phyloP scores from a whole-genome alignment of 495 filamentous ascomycete genomes.

The Talaromyces borbonicus region DNA sequence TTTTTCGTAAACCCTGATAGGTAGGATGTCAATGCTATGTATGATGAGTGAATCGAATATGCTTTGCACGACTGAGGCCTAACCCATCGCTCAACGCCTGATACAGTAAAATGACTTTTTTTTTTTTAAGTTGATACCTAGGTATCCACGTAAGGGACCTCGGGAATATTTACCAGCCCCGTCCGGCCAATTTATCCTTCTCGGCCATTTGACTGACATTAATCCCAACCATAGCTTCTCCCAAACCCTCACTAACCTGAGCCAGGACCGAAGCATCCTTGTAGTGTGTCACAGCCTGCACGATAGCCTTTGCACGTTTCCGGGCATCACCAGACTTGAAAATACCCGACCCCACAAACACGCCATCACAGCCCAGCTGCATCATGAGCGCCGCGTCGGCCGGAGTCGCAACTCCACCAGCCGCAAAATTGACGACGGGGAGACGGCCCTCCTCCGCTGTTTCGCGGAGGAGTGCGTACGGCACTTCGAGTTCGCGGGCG shows the following conservation, averaged over 20 bases:
- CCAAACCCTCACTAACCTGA: constrained; percentile 75
- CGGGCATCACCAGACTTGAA: constrained; percentile 90
- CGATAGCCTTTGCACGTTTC: constrained; percentile 84
- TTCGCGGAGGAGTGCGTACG: constrained; percentile 71
- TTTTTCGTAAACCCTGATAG: too few species aligned
- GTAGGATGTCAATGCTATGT: not conserved
- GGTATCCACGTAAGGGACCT: not conserved
- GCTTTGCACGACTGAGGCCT: not conserved
- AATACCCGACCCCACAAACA: constrained; percentile 94
- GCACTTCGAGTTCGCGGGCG: constrained; percentile 72
- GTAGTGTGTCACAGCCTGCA: constrained; percentile 85
- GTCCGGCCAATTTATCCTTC: constrained; percentile 68
- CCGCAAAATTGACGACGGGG: constrained; percentile 96
- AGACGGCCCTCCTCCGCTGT: constrained; percentile 78
- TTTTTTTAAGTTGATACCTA: not conserved
- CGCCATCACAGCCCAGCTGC: constrained; percentile 95
- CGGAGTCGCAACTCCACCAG: constrained; percentile 92
- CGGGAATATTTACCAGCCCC: constrained; percentile 61
- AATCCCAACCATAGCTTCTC: constrained; percentile 93
- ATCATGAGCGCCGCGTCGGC: constrained; percentile 98
- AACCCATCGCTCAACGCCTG: not conserved
- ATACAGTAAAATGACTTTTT: constrained; percentile 6
- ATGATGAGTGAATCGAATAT: not conserved
- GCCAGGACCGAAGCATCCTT: constrained; percentile 80
- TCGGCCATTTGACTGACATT: constrained; percentile 67